A percentile compares a stretch with the other conserved stretches of the same genome.
Evolutionary conservation across 495 filamentous ascomycete genomes (phyloP).

Genomic region (Halenospora varia): DNA sequence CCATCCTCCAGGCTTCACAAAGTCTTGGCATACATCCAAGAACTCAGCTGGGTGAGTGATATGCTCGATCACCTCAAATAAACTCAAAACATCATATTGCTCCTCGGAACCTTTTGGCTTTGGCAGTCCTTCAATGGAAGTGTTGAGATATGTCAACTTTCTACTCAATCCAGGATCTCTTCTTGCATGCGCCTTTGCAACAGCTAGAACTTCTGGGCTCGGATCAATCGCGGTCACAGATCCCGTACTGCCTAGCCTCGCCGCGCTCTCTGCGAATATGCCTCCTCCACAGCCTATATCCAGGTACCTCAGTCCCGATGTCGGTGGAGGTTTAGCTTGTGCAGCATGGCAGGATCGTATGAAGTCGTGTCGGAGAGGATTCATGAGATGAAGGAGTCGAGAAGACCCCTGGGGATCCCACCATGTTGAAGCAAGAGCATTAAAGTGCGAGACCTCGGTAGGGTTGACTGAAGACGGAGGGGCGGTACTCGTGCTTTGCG

Average conservation of each 20-base stretch:
- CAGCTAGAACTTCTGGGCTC: slow-evolving; percentile 66
- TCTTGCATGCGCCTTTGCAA: slow-evolving; percentile 71
- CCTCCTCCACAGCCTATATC: slow-evolving; percentile 96
- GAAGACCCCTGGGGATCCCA: slow-evolving; percentile 96
- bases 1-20: slow-evolving; percentile 89
- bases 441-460: slow-evolving; percentile 90
- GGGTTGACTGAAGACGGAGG: slow-evolving; percentile 69
- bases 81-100: slow-evolving; percentile 69
- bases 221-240: slow-evolving; percentile 85
- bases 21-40: slow-evolving; percentile 59
- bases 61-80: slow-evolving; percentile 96
- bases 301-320: slow-evolving; percentile 59
- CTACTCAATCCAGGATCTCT: slow-evolving; percentile 57
- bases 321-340: slow-evolving; percentile 28
- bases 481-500: slow-evolving; percentile 36
- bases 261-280: slow-evolving; percentile 91
- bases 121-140: slow-evolving; percentile 64
- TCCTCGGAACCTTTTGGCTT: slow-evolving; percentile 34
- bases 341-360: slow-evolving; percentile 65
- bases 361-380: slow-evolving; percentile 92
- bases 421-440: slow-evolving; percentile 87
- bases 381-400: slow-evolving; percentile 93
- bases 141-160: slow-evolving; percentile 58
- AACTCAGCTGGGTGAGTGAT: slow-evolving; percentile 70
- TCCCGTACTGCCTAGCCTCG: slow-evolving; percentile 61